Conservation (phyloP, 2,329 filamentous ascomycete genomes). For the Teratosphaeria nubilosa region DNA sequence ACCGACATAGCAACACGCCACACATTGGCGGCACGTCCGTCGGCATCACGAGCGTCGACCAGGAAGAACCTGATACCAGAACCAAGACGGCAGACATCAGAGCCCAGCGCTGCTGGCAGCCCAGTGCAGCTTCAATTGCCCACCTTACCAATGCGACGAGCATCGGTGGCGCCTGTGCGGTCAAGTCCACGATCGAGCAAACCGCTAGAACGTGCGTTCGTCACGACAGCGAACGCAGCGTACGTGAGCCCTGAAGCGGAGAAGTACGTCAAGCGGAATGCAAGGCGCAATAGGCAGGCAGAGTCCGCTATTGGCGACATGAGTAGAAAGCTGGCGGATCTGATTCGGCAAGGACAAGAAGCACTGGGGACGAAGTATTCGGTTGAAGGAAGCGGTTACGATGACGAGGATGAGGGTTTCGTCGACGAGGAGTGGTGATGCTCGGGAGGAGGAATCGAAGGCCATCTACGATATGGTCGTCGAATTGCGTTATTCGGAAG, state of each 20-base stretch:
- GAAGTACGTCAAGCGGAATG: slow-evolving; percentile 59
- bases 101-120: slow-evolving; percentile 22
- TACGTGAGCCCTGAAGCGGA: slow-evolving; percentile 54
- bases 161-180: slow-evolving; percentile 45
- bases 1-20: slow-evolving; percentile 12
- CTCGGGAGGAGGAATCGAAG: neutral
- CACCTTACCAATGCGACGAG: slow-evolving; percentile 29
- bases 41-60: slow-evolving; percentile 22
- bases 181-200: slow-evolving; percentile 21
- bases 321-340: slow-evolving; percentile 67
- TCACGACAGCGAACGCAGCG: neutral
- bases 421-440: slow-evolving; percentile 19
- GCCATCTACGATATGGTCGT: neutral
- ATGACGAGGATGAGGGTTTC: slow-evolving; percentile 19
- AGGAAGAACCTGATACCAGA: slow-evolving; percentile 31
- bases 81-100: slow-evolving; percentile 29
- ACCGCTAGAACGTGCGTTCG: neutral
- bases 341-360: slow-evolving; percentile 83
- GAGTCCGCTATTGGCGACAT: slow-evolving; percentile 72
- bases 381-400: slow-evolving; percentile 23
- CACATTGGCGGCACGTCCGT: slow-evolving; percentile 7
- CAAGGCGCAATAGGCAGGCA: slow-evolving; percentile 64
- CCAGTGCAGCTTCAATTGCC: slow-evolving; percentile 16
- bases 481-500: neutral
- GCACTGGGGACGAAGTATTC: slow-evolving; percentile 54